Evolutionary conservation across 2,329 filamentous ascomycete genomes (phyloP), one percentile per base, ranked within the genome.

Genomic region (Neopestalotiopsis clavispora): DNA sequence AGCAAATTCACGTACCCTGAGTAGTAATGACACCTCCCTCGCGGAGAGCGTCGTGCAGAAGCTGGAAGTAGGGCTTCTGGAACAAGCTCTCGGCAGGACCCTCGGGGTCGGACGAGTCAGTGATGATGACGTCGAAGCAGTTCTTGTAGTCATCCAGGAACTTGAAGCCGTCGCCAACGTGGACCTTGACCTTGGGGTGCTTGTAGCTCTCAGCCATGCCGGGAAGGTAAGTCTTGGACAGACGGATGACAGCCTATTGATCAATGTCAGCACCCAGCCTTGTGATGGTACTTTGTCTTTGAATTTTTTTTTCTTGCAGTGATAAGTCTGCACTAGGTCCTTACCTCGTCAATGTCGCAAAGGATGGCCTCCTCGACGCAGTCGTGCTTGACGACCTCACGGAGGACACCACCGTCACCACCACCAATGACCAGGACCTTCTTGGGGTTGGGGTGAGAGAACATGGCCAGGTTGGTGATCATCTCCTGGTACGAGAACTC

Each of bases 401-500:
- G 94, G 77, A 99, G 91, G 72, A 99, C 96, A 84, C 96, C 96
- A 70, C 96, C 96, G 80, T 99, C 96, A 80, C 96, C 96, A 78
- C 96, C 96, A 74, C 96, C 96, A 78, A 99, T 98, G 82, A 99
- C 96, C 69, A 99, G 91, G 67, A 99, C 96, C 85, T 95, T 97
- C 90, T 98, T 96, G 80, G 96, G 96, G 87, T 97, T 91, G 75
- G 96, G 96, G 90, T 99, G 96, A 67, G 95, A 94, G 90, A 97
- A 96, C 92, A 99, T 94, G 84, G 94, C 96, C 75, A 99, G 89
- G 85, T 99, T 94, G 76, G 95, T 95, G 84, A 99, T 99, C 96
- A 99, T 99, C 90, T 99, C 96, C 88, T 99, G 96, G 90, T 97
- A 97, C 77, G 95, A 94, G 88, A 98, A 99, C 87, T 99, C 96